A percentile compares a stretch with the other conserved stretches of the same genome.
Evolutionary conservation across 2,329 filamentous ascomycete genomes (phyloP).

Genomic region (Penicillium sp.): DNA sequence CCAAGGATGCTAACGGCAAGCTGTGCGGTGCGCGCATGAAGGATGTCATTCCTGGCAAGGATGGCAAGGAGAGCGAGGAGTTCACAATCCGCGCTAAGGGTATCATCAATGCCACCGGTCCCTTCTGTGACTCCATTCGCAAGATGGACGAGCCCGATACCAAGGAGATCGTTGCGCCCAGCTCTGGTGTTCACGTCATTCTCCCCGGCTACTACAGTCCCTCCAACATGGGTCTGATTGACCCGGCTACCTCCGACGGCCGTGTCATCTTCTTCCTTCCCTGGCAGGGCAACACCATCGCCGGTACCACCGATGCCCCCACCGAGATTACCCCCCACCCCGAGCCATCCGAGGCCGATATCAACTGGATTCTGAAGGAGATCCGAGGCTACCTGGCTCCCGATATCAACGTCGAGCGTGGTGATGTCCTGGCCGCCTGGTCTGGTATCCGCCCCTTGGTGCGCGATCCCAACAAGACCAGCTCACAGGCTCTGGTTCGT

Average conservation of each 20-base stretch:
- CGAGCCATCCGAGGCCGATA: slow-evolving; percentile 78
- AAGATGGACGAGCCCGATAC: slow-evolving; percentile 77
- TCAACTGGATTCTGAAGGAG: slow-evolving; percentile 85
- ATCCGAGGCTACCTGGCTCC: slow-evolving; percentile 80
- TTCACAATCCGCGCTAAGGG: slow-evolving; percentile 78
- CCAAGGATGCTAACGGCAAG: slow-evolving; percentile 73
- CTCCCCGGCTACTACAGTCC: slow-evolving; percentile 87
- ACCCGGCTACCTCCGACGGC: slow-evolving; percentile 83
- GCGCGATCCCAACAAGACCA: slow-evolving; percentile 81
- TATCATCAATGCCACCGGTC: slow-evolving; percentile 86
- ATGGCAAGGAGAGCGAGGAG: slow-evolving; percentile 65
- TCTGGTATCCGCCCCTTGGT: slow-evolving; percentile 85
- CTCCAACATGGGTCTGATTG: slow-evolving; percentile 83
- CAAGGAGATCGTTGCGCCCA: slow-evolving; percentile 81
- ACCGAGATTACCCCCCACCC: slow-evolving; percentile 74
- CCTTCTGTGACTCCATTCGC: slow-evolving; percentile 82
- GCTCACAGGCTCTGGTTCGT: slow-evolving; percentile 84
- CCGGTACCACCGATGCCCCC: slow-evolving; percentile 82
- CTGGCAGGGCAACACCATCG: slow-evolving; percentile 92
- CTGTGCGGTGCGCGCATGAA: slow-evolving; percentile 75
- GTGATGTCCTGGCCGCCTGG: slow-evolving; percentile 89
- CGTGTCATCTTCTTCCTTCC: slow-evolving; percentile 92
- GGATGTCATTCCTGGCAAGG: slow-evolving; percentile 69
- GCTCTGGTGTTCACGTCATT: slow-evolving; percentile 83
- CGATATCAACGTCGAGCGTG: slow-evolving; percentile 81